Conservation (phyloP, 352 stramenopile genomes). For the Hyaloperonospora arabidopsidis region DNA sequence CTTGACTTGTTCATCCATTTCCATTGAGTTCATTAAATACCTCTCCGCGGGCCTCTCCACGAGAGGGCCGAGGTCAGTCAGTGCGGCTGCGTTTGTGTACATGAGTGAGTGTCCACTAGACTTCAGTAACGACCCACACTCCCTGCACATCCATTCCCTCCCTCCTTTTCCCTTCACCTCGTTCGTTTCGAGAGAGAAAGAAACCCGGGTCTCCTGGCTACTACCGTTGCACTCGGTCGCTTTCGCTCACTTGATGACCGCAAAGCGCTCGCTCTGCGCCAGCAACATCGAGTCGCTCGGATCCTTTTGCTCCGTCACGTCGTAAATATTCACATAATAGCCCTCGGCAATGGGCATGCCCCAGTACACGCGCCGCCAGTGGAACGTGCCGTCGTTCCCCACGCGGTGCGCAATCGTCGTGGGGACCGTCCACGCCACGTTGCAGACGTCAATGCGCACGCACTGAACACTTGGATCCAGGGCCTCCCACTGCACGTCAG, state of each 20-base stretch:
- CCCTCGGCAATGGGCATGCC: slow-evolving; percentile 77
- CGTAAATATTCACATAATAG: slow-evolving; percentile 87
- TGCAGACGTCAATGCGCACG: slow-evolving; percentile 84
- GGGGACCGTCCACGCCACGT: slow-evolving; percentile 70
- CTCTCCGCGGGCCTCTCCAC: slow-evolving; percentile 16
- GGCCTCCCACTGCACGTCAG: slow-evolving; percentile 72
- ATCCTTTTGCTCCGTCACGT: slow-evolving; percentile 51
- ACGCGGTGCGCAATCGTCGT: slow-evolving; percentile 66
- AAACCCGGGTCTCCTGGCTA: no score
- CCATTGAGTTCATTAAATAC: slow-evolving; percentile 36
- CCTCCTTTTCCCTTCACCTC: no score
- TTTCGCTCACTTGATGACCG: slow-evolving; percentile 39
- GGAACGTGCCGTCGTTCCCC: slow-evolving; percentile 58
- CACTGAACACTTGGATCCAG: slow-evolving; percentile 57
- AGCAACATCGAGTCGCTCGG: slow-evolving; percentile 40
- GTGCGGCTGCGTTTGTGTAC: no score
- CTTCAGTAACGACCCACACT: no score
- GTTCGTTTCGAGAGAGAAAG: no score
- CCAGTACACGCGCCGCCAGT: slow-evolving; percentile 78
- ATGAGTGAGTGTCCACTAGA: no score
- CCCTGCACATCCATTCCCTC: no score
- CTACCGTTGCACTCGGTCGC: no score
- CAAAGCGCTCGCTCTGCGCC: slow-evolving; percentile 63
- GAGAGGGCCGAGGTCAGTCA: neutral
- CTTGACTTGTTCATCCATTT: slow-evolving; percentile 33